Base-by-base conservation (phyloP, 768 basidiomycete species). In the Dentipellis fragilis region DNA sequence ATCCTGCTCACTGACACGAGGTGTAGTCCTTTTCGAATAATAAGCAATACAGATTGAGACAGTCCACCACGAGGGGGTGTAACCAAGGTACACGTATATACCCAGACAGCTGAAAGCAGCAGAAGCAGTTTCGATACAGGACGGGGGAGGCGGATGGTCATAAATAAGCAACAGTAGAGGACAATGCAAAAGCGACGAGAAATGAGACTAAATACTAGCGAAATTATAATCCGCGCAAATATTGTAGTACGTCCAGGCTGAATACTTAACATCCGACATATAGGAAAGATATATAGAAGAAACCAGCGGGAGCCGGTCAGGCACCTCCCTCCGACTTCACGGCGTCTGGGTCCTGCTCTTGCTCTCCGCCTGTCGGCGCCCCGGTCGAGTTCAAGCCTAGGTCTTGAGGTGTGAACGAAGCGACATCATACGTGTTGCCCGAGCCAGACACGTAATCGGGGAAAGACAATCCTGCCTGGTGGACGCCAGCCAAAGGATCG, bases 371-470 rank as follows among this genome's bases (percentile, higher is more conserved):
- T 52, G 66, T 58, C 10, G 64, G 60, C 37, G 69, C 62, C 49
- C 63, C 75, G 23, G 78, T 69, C 53, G 77, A 66, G 54, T 71
- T 75, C 63, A 89, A 75, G 55, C 77, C 78, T 60, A 90, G 65
- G 59, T 88, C 87, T 62, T 84, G 84, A 38, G 81, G 72, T 49
- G 79, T 71, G 68, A 87, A 87, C n/a, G 73, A 75, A 36, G 78
- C 64, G 49, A 89, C 87, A 67, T 90, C 88, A 62, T 89, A 90
- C 16, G 80, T 68, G 57, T 77, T 79, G 52, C 78, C 77, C 12
- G 83, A 70, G 51, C 42, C 37, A 29, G 58, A 47, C 50, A 77
- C 77, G 38, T 83, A 91, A 68, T 91, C 88, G 54, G 80, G 72
- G 67, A 88, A 91, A 37, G 82, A 77, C 61, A 89, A 74, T 22